phyloP scores from a whole-genome alignment of 768 basidiomycete genomes.

The Epithele typhae region DNA sequence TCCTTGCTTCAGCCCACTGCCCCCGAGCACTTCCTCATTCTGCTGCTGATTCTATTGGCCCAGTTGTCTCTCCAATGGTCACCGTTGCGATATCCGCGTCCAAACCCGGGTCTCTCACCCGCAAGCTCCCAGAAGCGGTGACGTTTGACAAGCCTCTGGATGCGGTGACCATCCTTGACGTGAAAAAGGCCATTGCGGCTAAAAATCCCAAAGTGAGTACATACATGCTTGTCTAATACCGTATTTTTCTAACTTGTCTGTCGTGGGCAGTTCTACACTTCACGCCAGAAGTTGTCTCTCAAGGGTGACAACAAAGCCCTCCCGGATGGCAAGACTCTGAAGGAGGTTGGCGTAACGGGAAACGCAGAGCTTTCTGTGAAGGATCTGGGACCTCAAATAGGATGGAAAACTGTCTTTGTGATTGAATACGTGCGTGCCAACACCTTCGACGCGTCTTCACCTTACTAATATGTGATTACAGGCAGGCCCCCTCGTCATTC shows the following conservation, averaged over 20 bases:
- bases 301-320: slow-evolving; percentile 60
- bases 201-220: slow-evolving; percentile 47
- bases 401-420: slow-evolving; percentile 86
- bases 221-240: too few relatives aligned
- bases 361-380: slow-evolving; percentile 73
- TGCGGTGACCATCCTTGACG: slow-evolving; percentile 57
- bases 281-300: slow-evolving; percentile 70
- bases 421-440: slow-evolving; percentile 82
- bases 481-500: slow-evolving; percentile 86
- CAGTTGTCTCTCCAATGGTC: slow-evolving; percentile 34
- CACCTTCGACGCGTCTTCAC: neutral
- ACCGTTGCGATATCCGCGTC: slow-evolving; percentile 50
- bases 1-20: too few relatives aligned
- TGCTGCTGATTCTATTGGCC: too few relatives aligned
- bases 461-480: slow-evolving; percentile 25
- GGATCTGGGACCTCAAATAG: slow-evolving; percentile 87
- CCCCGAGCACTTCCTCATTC: too few relatives aligned
- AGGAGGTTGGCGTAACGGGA: slow-evolving; percentile 49
- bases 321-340: slow-evolving; percentile 58
- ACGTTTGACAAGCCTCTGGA: slow-evolving; percentile 42
- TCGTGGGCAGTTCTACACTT: slow-evolving; percentile 53
- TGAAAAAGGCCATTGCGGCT: slow-evolving; percentile 61
- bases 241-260: neutral
- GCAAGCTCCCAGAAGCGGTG: slow-evolving; percentile 46
- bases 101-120: slow-evolving; percentile 45